A percentile compares a stretch with the other conserved stretches of the same genome.
Conservation (phyloP, 768 basidiomycete species). For the Tylopilus balloui region DNA sequence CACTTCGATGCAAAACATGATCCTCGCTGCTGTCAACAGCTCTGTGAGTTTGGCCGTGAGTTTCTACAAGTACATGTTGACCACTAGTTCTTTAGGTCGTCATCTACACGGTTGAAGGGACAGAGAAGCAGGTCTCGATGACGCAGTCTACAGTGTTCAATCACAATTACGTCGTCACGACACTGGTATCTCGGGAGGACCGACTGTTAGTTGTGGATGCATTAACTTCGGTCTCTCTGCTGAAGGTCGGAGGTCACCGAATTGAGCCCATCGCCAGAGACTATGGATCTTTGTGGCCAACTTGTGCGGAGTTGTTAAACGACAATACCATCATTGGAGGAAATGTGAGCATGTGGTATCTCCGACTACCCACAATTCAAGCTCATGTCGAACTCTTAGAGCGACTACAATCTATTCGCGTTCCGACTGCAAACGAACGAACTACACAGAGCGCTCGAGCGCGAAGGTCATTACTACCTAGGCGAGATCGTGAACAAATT, state of each 20-base stretch:
- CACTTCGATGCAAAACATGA: slow-evolving; percentile 41
- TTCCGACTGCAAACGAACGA: slow-evolving; percentile 49
- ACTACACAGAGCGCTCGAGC: slow-evolving; percentile 47
- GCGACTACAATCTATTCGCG: slow-evolving; percentile 61
- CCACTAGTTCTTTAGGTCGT: slow-evolving; percentile 38
- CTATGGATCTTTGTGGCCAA: slow-evolving; percentile 71
- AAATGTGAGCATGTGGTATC: slow-evolving; percentile 50
- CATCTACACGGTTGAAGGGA: slow-evolving; percentile 39
- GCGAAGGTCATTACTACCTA: slow-evolving; percentile 66
- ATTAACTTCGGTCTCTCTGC: slow-evolving; percentile 70
- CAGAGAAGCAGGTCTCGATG: slow-evolving; percentile 31
- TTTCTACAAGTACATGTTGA: neutral
- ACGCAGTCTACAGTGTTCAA: slow-evolving; percentile 57
- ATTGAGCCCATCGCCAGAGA: slow-evolving; percentile 63
- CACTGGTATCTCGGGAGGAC: slow-evolving; percentile 52
- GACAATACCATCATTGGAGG: slow-evolving; percentile 60
- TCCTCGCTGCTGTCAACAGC: slow-evolving; percentile 73
- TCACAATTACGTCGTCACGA: slow-evolving; percentile 77
- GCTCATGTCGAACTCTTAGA: slow-evolving; percentile 39
- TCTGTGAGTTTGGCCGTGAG: slow-evolving; percentile 45
- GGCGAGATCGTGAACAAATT: slow-evolving; percentile 80
- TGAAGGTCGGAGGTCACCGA: slow-evolving; percentile 45
- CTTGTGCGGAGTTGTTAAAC: slow-evolving; percentile 56
- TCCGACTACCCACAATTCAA: neutral
- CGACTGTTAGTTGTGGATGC: slow-evolving; percentile 73